Evolutionary conservation across 2,329 filamentous ascomycete species (phyloP).

Genomic region (Aotearoamyces nothofagi): DNA sequence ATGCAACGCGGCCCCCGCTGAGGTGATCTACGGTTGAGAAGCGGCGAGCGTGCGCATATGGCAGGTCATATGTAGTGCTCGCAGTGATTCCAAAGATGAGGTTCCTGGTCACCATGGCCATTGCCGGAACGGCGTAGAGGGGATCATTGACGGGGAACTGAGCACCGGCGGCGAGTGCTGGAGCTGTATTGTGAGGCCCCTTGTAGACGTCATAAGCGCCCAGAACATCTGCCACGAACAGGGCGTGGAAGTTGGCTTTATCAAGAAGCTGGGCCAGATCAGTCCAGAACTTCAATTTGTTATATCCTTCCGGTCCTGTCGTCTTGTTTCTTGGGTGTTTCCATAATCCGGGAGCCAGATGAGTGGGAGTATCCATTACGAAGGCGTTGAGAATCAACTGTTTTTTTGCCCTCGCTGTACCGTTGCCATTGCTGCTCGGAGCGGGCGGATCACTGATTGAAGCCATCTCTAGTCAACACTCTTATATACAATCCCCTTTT

Average conservation of each 20-base stretch:
- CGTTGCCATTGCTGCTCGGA: background rate
- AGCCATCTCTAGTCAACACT: too few relatives aligned
- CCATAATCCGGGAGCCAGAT: slow-evolving; percentile 27
- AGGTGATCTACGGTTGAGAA: slow-evolving; percentile 51
- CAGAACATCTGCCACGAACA: slow-evolving; percentile 24
- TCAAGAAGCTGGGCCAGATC: slow-evolving; percentile 23
- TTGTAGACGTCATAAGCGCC: slow-evolving; percentile 3
- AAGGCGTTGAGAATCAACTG: slow-evolving; percentile 31
- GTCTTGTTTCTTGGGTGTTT: slow-evolving; percentile 17
- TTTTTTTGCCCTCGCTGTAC: slow-evolving; percentile 11
- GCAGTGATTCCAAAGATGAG: slow-evolving; percentile 57
- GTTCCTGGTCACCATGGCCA: slow-evolving; percentile 51
- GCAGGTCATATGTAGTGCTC: slow-evolving; percentile 53
- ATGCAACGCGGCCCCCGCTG: slow-evolving; percentile 36
- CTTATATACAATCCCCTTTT: too few relatives aligned
- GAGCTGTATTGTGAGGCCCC: slow-evolving; percentile 1
- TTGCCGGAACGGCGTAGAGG: slow-evolving; percentile 44
- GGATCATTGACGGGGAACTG: slow-evolving; percentile 64
- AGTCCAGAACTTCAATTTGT: slow-evolving; percentile 18
- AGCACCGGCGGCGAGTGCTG: slow-evolving; percentile 37
- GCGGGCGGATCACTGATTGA: too few relatives aligned
- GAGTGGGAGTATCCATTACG: slow-evolving; percentile 29
- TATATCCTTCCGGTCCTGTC: slow-evolving; percentile 12
- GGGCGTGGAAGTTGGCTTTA: slow-evolving; percentile 22
- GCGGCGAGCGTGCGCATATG: slow-evolving; percentile 48